Conservation (phyloP, 1,139 yeast species). For the Pichia cactophila region DNA sequence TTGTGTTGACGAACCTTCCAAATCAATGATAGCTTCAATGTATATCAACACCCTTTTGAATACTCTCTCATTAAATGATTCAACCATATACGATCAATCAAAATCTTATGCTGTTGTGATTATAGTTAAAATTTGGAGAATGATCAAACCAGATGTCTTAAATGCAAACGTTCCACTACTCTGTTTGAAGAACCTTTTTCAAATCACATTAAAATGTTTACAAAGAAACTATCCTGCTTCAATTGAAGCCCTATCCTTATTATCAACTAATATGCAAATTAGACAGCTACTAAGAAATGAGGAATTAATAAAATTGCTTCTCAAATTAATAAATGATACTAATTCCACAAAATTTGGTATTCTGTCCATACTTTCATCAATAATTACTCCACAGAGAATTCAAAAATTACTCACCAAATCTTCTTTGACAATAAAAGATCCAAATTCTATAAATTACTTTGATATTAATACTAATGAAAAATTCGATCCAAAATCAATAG, state of each 20-base stretch:
- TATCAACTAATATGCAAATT: constrained; percentile 34
- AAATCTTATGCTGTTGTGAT: constrained; percentile 31
- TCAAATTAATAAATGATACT: constrained; percentile 3
- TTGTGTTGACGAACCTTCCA: constrained; percentile 23
- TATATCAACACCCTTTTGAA: constrained; percentile 18
- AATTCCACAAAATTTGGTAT: constrained; percentile 31
- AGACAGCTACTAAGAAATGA: constrained; percentile 32
- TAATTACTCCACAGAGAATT: constrained; percentile 30
- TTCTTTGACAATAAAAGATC: constrained; percentile 31
- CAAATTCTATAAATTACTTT: constrained; percentile 25
- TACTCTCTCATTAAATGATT: constrained; percentile 10
- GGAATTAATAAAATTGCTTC: constrained; percentile 25
- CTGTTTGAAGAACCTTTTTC: constrained; percentile 23
- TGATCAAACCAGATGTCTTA: constrained; percentile 29
- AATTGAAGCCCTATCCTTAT: constrained; percentile 41
- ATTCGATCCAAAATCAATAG: constrained; percentile 27
- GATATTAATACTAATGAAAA: constrained; percentile 25
- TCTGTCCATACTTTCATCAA: constrained; percentile 32
- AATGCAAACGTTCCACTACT: constrained; percentile 20
- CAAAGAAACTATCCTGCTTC: constrained; percentile 9
- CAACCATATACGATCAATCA: constrained; percentile 3
- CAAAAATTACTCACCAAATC: constrained; percentile 24
- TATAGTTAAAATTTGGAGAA: constrained; percentile 40
- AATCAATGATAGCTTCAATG: constrained; percentile 21
- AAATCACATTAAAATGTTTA: constrained; percentile 22